These are phyloP conservation scores for Cladosporium sphaerospermum DNA, from an alignment of 2,329 filamentous ascomycete genomes.

Conservation along the genomic window DNA sequence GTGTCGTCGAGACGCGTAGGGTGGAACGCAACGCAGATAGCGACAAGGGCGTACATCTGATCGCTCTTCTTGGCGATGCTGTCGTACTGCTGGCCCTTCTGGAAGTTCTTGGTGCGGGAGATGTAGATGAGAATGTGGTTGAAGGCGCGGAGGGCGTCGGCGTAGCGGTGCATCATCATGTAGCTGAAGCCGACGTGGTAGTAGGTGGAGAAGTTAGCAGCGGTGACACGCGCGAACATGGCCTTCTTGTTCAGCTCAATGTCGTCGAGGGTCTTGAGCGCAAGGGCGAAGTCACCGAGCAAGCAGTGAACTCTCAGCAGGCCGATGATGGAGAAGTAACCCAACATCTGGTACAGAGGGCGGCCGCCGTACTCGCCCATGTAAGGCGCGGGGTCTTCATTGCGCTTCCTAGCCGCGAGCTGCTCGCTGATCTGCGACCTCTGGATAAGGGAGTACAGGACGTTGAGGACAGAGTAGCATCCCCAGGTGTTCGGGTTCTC, in stretches of 20 bases:
- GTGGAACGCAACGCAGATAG: slow-evolving; percentile 97
- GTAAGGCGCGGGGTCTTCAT: slow-evolving; percentile 79
- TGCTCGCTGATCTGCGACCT: slow-evolving; percentile 97
- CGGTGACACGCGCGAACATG: slow-evolving; percentile 99
- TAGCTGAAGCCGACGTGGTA: slow-evolving; percentile 99
- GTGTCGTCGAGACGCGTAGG: slow-evolving; percentile 96
- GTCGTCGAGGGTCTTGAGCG: slow-evolving; percentile 96
- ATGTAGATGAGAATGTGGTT: slow-evolving; percentile 99
- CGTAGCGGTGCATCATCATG: slow-evolving; percentile 99
- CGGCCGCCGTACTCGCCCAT: slow-evolving; percentile 93
- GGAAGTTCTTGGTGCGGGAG: slow-evolving; percentile 98
- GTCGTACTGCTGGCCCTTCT: slow-evolving; percentile 97
- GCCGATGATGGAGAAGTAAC: slow-evolving; percentile 98
- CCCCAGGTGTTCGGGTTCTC: slow-evolving; percentile 99
- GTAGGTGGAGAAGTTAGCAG: slow-evolving; percentile 98
- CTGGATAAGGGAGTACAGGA: slow-evolving; percentile 98
- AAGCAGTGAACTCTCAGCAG: slow-evolving; percentile 93
- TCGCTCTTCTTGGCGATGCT: slow-evolving; percentile 99
- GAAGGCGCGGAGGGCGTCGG: slow-evolving; percentile 99
- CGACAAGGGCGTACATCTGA: slow-evolving; percentile 98
- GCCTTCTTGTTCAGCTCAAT: slow-evolving; percentile 99
- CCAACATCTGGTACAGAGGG: slow-evolving; percentile 94
- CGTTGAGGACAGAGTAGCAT: slow-evolving; percentile 98
- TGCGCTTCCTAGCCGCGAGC: slow-evolving; percentile 86
- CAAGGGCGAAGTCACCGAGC: slow-evolving; percentile 94